Conservation (phyloP, 2,329 filamentous ascomycete genomes). For the Pseudopyricularia cyperi region DNA sequence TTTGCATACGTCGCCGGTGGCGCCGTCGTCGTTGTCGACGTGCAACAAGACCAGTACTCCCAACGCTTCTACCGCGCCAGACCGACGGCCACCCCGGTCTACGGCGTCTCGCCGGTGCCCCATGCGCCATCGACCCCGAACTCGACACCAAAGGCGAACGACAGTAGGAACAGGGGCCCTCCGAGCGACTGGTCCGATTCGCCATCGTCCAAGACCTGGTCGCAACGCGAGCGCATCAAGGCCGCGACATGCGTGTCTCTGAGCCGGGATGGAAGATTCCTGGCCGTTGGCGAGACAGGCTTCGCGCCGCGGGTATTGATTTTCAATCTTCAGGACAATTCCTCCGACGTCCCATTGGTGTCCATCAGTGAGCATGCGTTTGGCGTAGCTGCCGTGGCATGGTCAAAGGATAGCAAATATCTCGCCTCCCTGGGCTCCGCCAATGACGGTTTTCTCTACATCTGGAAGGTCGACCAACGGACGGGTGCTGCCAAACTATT, state of each 20-base stretch:
- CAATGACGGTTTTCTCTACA: constrained; percentile 87
- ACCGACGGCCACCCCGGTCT: constrained; percentile 57
- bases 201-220: constrained; percentile 60
- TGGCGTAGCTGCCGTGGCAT: constrained; percentile 78
- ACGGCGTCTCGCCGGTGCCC: constrained; percentile 40
- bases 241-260: constrained; percentile 83
- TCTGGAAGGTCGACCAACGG: constrained; percentile 77
- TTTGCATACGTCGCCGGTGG: constrained; percentile 92
- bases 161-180: constrained; percentile 45
- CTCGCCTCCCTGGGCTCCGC: constrained; percentile 77
- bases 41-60: constrained; percentile 52
- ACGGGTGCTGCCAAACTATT: constrained; percentile 69
- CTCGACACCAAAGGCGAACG: constrained; percentile 47
- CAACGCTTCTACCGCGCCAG: constrained; percentile 88
- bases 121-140: constrained; percentile 36
- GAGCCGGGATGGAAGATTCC: constrained; percentile 72
- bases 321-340: constrained; percentile 70
- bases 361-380: constrained; percentile 82
- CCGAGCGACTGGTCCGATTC: constrained; percentile 48
- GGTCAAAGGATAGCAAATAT: constrained; percentile 75
- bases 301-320: constrained; percentile 86
- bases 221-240: constrained; percentile 84
- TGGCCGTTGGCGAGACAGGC: constrained; percentile 91
- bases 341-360: constrained; percentile 69
- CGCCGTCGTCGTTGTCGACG: constrained; percentile 77